Conservation (phyloP, 169 alveolate genomes). For the Plasmodium billcollinsi region DNA sequence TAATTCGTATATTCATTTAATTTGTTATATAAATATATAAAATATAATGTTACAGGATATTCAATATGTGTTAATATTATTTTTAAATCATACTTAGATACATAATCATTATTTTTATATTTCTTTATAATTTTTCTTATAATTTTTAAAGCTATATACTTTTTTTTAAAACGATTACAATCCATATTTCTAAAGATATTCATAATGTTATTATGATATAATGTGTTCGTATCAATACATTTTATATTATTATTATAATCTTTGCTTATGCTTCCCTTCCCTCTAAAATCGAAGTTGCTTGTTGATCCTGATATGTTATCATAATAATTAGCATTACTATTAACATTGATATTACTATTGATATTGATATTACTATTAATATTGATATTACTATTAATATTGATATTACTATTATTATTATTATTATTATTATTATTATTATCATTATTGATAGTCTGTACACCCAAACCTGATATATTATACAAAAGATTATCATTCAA, state of each 20-base stretch:
- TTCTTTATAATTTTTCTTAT: constrained; percentile 46
- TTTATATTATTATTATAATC: constrained; percentile 46
- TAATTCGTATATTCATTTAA: constrained; percentile 21
- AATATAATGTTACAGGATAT: constrained; percentile 41
- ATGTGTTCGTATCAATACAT: no score
- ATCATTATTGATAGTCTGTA: no score
- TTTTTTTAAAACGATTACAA: background rate
- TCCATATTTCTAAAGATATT: constrained; percentile 3
- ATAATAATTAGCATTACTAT: background rate
- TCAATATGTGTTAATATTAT: constrained; percentile 67
- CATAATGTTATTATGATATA: no score
- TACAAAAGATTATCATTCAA: constrained; percentile 16
- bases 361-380: background rate
- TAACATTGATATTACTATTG: background rate
- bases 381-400: background rate
- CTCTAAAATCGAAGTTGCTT: constrained; percentile 6
- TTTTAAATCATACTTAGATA: constrained; percentile 45
- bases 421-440: background rate
- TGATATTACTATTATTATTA: background rate
- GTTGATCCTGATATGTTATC: background rate
- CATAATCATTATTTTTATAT: constrained; percentile 58
- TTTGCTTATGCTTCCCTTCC: constrained; percentile 44
- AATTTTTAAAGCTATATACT: constrained; percentile 40
- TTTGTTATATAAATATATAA: constrained; percentile 23
- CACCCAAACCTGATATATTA: background rate